Evolutionary conservation across 2,329 filamentous ascomycete genomes (phyloP), one percentile per base, ranked within the genome.

Genomic region (Diatrype stigma): DNA sequence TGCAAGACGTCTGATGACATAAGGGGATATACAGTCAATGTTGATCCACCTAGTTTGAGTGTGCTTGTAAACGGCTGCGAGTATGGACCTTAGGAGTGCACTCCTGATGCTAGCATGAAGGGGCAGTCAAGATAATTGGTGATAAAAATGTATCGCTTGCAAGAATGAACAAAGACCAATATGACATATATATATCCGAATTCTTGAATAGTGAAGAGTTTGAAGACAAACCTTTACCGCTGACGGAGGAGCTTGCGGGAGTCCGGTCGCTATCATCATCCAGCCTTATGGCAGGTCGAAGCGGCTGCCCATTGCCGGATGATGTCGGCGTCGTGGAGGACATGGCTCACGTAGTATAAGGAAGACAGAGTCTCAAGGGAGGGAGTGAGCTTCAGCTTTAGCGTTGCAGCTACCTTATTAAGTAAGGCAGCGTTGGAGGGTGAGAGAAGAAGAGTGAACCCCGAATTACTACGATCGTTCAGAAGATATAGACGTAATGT

Each of bases 221-320:
- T 47, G 12, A 19, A 44, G 46, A 57, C 63, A 47, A 55, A 66
- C 63, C 63, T 66, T 66, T 64, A 12, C 51, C 47, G 21, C 52
- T 59, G 11, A 56, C 47, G 35, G 49, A 47, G 30, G 53, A 54
- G 48, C 56, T 60, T 17, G 60, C 49, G 2, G 60, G 58, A 3
- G 55, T 44, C 28, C 60, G 57, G 37, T 66, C 64, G 16, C 55
- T 48, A 38, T 66, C 65, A 49, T 67, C 64, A 17, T 67, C 65
- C 34, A 64, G 57, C 50, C 65, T 67, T 49, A 67, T 51, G 42
- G 63, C 63, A 47, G 65, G 63, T 19, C 64, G 63, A 21, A 65
- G 58, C 19, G 62, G 64, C 14, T 52, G 57, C 10, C 56, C 52
- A 14, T 63, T 62, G n/a, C 46, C 45, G n/a, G 54, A 53, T 50